These are phyloP conservation scores for Pezicula radicicola DNA, from an alignment of 2,329 filamentous ascomycete genomes.

Conservation along the genomic window DNA sequence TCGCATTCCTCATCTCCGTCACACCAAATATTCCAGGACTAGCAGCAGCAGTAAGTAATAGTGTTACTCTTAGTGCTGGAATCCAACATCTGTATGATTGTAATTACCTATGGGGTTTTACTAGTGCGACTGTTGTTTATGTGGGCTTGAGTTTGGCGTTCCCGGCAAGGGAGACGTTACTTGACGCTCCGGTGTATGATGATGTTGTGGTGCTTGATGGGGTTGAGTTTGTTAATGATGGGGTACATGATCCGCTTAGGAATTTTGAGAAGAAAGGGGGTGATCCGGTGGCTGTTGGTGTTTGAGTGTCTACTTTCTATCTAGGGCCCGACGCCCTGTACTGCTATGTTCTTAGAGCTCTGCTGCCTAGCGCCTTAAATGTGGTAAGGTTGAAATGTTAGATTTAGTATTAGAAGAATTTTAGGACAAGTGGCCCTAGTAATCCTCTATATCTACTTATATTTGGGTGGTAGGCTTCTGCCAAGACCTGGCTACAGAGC, in stretches of 20 bases:
- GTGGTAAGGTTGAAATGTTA: too few relatives aligned
- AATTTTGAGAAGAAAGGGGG: too few relatives aligned
- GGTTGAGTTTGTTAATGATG: background rate
- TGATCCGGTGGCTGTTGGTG: too few relatives aligned
- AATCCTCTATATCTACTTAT: too few relatives aligned
- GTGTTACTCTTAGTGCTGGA: background rate
- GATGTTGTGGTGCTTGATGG: background rate
- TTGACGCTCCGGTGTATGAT: background rate
- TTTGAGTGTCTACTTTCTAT: too few relatives aligned
- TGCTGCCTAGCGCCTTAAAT: too few relatives aligned
- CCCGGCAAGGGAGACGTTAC: background rate
- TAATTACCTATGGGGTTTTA: background rate
- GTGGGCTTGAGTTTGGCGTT: background rate
- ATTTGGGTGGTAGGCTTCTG: too few relatives aligned
- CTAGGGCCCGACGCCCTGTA: too few relatives aligned
- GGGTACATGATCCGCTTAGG: background rate
- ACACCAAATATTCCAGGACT: slow-evolving; percentile 7
- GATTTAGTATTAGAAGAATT: too few relatives aligned
- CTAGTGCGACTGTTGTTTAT: background rate
- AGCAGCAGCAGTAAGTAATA: background rate
- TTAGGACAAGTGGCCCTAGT: too few relatives aligned
- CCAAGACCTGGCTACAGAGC: too few relatives aligned
- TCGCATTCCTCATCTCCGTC: slow-evolving; percentile 7
- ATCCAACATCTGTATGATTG: background rate
- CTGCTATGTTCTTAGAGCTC: too few relatives aligned